Evolutionary conservation across 495 filamentous ascomycete species (phyloP).

Genomic region (Lasiosphaeriaceae sp.): DNA sequence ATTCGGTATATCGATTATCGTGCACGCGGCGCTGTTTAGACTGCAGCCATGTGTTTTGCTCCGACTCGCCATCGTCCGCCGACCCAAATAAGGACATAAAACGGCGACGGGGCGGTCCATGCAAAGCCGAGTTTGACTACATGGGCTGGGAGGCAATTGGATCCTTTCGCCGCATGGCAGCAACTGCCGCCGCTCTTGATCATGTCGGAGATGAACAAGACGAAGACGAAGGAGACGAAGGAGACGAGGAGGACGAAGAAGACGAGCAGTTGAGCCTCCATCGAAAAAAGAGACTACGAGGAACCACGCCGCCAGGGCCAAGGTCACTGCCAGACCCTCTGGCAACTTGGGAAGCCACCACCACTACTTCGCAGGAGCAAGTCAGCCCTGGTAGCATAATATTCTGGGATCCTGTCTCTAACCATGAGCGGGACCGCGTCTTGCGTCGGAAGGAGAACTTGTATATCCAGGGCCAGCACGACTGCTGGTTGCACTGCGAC

Average conservation of each 20-base stretch:
- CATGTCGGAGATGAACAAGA: too few relatives aligned
- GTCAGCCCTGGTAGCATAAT: neutral
- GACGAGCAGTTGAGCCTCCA: too few relatives aligned
- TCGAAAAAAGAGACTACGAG: too few relatives aligned
- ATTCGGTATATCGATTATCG: conserved; percentile 33
- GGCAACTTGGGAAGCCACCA: neutral
- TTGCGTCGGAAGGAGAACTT: conserved; percentile 21
- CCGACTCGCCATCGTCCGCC: neutral
- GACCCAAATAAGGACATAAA: neutral
- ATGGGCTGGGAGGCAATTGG: conserved; percentile 38
- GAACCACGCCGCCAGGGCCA: too few relatives aligned
- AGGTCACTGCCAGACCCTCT: too few relatives aligned
- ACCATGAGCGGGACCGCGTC: neutral
- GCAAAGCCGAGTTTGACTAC: conserved; percentile 41
- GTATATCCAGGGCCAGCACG: conserved; percentile 22
- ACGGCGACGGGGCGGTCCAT: conserved; percentile 9
- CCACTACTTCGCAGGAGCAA: neutral
- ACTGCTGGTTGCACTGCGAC: conserved; percentile 43
- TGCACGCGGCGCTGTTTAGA: conserved; percentile 44
- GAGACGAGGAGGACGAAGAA: too few relatives aligned
- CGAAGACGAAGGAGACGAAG: too few relatives aligned
- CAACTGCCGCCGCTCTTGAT: neutral
- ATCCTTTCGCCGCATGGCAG: conserved; percentile 17
- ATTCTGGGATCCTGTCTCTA: conserved; percentile 1
- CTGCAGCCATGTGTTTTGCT: conserved; percentile 42